Conservation (phyloP, 1,284 basidiomycete species). For the Ustilago sp. region DNA sequence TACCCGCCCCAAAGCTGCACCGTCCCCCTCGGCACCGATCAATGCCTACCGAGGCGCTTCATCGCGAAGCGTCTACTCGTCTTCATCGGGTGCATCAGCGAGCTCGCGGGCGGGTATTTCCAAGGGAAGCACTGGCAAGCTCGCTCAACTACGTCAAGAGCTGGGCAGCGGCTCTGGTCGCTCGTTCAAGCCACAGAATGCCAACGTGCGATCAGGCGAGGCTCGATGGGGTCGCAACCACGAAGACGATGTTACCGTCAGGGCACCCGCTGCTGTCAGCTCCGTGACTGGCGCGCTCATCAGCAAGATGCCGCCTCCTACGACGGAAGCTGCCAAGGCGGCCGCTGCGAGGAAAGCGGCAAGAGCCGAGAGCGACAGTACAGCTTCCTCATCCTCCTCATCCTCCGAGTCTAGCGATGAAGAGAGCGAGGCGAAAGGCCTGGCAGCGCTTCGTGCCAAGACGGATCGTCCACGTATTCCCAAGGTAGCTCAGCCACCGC, state of each 20-base stretch:
- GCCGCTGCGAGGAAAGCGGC: constrained; percentile 32
- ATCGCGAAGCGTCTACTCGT: constrained; percentile 23
- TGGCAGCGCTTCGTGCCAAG: constrained; percentile 74
- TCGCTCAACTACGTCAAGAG: constrained; percentile 57
- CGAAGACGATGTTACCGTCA: constrained; percentile 52
- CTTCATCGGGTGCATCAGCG: constrained; percentile 16
- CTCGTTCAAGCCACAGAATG: constrained; percentile 45
- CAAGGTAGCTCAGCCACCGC: constrained; percentile 71
- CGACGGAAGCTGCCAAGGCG: constrained; percentile 31
- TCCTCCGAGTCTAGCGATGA: constrained; percentile 71
- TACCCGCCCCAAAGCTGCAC: constrained; percentile 25
- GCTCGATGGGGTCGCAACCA: constrained; percentile 47
- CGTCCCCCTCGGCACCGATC: constrained; percentile 45
- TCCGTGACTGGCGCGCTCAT: constrained; percentile 57
- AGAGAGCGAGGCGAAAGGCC: constrained; percentile 71
- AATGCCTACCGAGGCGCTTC: constrained; percentile 50
- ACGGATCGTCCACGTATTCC: constrained; percentile 64
- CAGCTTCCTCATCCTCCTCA: constrained; percentile 64
- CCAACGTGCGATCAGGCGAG: constrained; percentile 38
- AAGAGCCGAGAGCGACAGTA: constrained; percentile 41
- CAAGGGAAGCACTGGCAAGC: constrained; percentile 43
- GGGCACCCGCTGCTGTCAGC: constrained; percentile 58
- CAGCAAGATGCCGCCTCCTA: constrained; percentile 36
- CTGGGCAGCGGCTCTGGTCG: constrained; percentile 42
- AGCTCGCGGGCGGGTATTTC: constrained; percentile 20